These are phyloP conservation scores for Diaporthe citriasiana DNA, from an alignment of 2,329 filamentous ascomycete species.

Conservation along the genomic window DNA sequence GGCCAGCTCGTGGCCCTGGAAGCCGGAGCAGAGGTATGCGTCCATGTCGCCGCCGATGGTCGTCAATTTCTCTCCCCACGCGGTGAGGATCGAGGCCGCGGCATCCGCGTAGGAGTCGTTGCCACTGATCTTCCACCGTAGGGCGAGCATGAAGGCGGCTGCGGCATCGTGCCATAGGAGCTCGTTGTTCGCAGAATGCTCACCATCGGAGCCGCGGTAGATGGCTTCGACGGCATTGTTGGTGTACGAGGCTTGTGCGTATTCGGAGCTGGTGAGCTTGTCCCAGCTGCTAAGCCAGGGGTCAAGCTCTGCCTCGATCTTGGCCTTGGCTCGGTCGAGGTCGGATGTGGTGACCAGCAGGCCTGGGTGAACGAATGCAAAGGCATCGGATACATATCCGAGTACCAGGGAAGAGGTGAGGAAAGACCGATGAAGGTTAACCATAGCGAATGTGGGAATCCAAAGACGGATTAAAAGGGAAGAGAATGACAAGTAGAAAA, in stretches of 20 bases:
- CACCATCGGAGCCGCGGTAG: slow-evolving; percentile 34
- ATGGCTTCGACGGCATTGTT: slow-evolving; percentile 17
- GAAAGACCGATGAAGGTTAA: background rate
- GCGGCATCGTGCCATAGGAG: slow-evolving; percentile 37
- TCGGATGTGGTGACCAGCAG: slow-evolving; percentile 35
- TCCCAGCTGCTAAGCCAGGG: slow-evolving; percentile 38
- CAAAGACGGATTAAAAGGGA: background rate
- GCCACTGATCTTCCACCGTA: slow-evolving; percentile 58
- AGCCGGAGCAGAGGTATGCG: slow-evolving; percentile 55
- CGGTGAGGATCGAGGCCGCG: slow-evolving; percentile 54
- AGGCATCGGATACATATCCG: slow-evolving; percentile 6
- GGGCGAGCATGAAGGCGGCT: slow-evolving; percentile 45
- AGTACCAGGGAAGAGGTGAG: background rate
- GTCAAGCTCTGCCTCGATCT: slow-evolving; percentile 18
- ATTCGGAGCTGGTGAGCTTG: slow-evolving; percentile 9
- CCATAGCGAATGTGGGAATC: slow-evolving; percentile 18
- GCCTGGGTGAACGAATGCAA: slow-evolving; percentile 38
- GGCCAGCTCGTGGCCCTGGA: slow-evolving; percentile 62
- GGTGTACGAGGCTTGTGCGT: slow-evolving; percentile 31
- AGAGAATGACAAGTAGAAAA: background rate
- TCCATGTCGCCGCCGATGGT: slow-evolving; percentile 53
- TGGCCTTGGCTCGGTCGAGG: slow-evolving; percentile 30
- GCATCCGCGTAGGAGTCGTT: slow-evolving; percentile 54
- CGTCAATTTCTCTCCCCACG: slow-evolving; percentile 54
- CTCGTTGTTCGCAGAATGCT: slow-evolving; percentile 12